Base-by-base conservation (phyloP, 345 rosid species). In the Toxicodendron radicans region DNA sequence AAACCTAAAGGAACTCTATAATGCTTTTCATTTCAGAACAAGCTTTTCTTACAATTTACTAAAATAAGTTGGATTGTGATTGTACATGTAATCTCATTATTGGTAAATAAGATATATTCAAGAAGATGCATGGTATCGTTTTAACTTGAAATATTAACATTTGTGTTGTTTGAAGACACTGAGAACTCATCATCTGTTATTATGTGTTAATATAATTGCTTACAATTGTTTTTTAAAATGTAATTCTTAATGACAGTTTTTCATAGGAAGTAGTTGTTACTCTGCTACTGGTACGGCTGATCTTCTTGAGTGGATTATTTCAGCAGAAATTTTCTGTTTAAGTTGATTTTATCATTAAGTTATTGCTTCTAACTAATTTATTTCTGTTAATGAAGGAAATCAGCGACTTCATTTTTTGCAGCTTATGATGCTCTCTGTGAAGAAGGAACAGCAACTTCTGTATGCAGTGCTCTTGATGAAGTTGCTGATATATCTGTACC, bases 371-470 rank as follows among this genome's bases (percentile, higher is more conserved):
- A 16, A n/a, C 62, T 77, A 18, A 16, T 18, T 61, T 73, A 38
- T 76, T n/a, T 76, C 18, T 64, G n/a, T 52, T 60, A 32, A 76
- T 87, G 77, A 78, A 95, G 99, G 92, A 91, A 91, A 82, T 89
- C 99, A 13, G 97, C 78, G 49, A 66, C 94, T 43, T 85, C 96
- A 20, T 93, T 95, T 81, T 95, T 95, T 66, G 89, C 88, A 63
- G 86, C 92, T 3, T 93, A 81, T 82, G 99, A 95, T 85, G 93
- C 91, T 3, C 88, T 95, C 5, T 93, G 93, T 58, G 99, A 95
- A 82, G 99, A 95, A 88, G 99, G 98, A 78, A 90, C 87, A 46
- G 92, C 99, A 68, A 89, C 90, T 62, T 74, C 97, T 74, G 98
- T 95, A n/a, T 95, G 97, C 76, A 83, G 81, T 76, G 94, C 96